phyloP scores from a whole-genome alignment of 208 protist genomes.

The Acanthamoeba healyi region DNA sequence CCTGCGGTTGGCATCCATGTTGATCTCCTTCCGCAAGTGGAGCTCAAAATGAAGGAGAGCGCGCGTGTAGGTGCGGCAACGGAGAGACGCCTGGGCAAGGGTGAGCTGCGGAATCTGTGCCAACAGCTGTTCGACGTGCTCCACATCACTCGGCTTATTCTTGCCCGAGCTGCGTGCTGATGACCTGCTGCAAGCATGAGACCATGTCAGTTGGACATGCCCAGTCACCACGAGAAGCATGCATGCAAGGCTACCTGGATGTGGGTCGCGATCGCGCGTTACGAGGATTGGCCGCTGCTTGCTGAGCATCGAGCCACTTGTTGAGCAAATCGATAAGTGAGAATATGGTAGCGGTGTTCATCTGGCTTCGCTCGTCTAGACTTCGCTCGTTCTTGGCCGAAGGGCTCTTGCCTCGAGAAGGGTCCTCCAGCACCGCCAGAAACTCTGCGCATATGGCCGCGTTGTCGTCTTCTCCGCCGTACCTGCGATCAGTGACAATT shows the following conservation, averaged over 20 bases:
- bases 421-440: slow-evolving; percentile 31
- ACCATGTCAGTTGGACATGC: background rate
- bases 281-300: slow-evolving; percentile 10
- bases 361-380: slow-evolving; percentile 47
- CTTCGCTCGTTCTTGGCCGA: slow-evolving; percentile 52
- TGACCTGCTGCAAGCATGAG: background rate
- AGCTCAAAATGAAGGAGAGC: slow-evolving; percentile 82
- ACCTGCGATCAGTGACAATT: background rate
- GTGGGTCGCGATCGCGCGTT: background rate
- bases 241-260: background rate
- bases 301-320: slow-evolving; percentile 23
- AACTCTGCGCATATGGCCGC: background rate
- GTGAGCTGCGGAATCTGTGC: slow-evolving; percentile 73
- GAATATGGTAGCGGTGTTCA: slow-evolving; percentile 57
- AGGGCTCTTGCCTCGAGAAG: background rate
- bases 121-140: slow-evolving; percentile 24
- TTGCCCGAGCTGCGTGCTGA: slow-evolving; percentile 34
- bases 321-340: slow-evolving; percentile 25
- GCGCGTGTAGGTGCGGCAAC: slow-evolving; percentile 74
- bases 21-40: slow-evolving; percentile 40
- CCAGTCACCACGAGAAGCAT: background rate
- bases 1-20: background rate
- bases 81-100: slow-evolving; percentile 77
- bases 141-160: background rate
- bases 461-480: background rate